These are phyloP conservation scores for Trypanosoma scelopori DNA, from an alignment of 208 protist species.

Conservation along the genomic window DNA sequence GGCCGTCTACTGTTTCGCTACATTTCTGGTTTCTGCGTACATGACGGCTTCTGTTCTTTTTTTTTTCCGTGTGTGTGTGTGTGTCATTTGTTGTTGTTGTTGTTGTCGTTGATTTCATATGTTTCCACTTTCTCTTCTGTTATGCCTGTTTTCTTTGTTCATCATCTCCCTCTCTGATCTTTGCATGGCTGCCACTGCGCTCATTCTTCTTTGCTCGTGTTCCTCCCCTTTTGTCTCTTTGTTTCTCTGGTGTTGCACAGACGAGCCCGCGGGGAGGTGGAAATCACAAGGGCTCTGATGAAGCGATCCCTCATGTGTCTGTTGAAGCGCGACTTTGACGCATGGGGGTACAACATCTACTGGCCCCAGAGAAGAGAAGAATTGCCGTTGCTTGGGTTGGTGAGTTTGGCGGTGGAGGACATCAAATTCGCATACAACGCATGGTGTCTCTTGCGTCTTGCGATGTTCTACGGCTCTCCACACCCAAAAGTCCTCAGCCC, in stretches of 20 bases:
- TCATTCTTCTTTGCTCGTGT: no score
- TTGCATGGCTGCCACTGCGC: no score
- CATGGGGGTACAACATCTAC: slow-evolving; percentile 73
- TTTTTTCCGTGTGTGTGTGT: neutral
- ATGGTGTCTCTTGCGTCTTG: slow-evolving; percentile 71
- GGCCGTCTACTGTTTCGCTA: no score
- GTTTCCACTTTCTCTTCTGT: no score
- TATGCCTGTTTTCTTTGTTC: no score
- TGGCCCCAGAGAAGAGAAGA: slow-evolving; percentile 42
- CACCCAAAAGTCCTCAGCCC: slow-evolving; percentile 69
- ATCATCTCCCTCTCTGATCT: neutral
- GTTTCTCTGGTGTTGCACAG: neutral
- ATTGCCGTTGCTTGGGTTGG: slow-evolving; percentile 38
- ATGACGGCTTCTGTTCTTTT: no score
- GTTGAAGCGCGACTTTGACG: slow-evolving; percentile 68
- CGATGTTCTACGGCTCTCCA: slow-evolving; percentile 67
- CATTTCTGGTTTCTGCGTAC: no score
- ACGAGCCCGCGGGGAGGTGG: neutral
- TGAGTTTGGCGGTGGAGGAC: slow-evolving; percentile 68
- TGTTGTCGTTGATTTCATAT: no score
- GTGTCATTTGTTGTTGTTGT: no score
- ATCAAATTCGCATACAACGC: slow-evolving; percentile 90
- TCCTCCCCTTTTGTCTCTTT: neutral
- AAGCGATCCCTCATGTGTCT: neutral
- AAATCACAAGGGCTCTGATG: slow-evolving; percentile 1